Base-by-base conservation (phyloP, 371 early-diverging fungal species). In the Cokeromyces recurvatus region DNA sequence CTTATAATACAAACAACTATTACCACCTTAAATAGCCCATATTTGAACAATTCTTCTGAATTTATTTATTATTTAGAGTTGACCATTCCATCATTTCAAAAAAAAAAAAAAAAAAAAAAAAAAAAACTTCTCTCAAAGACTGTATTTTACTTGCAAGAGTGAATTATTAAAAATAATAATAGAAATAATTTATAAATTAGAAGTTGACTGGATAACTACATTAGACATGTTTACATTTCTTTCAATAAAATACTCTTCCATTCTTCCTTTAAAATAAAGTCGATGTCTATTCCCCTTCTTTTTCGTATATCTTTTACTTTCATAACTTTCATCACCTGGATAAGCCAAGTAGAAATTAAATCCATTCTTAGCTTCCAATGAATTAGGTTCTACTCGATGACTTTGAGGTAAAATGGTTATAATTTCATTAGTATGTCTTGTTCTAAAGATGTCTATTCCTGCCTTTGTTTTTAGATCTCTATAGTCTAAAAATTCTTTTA, bases 351-450 rank as follows among this genome's bases (percentile, higher is more conserved):
- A 73, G 0, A 46, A 25, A 4, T 22, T 31, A 44, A 54, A 69
- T 2, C 57, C 66, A 1, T 57, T 41, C 8, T 54, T 45, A 1
- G 31, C 45, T 25, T 46, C 31, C 11, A n/a, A 19, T 8, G 37
- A 21, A 2, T 61, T 62, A 36, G 59, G 41, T 4, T 53, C 50
- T 7, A 50, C 46, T 21, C 44, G 17, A 35, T 53, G 31, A n/a
- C 62, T 60, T 49, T 81, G 77, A n/a, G 81, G 81, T 63, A 74
- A 61, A 16, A 65, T 66, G 8, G 61, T 55, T 9, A 75, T 41
- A 8, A 78, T 9, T 19, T 53, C 35, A 5, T 47, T 15, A 10
- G 27, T 16, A 11, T 29, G 5, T 4, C 32, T 25, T 14, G 57
- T 51, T 38, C 64, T 52, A 34, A 81, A 50, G 27, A 53, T 32